These are phyloP conservation scores for Rauvolfia tetraphylla DNA, from an alignment of 257 asterid species.

Conservation along the genomic window DNA sequence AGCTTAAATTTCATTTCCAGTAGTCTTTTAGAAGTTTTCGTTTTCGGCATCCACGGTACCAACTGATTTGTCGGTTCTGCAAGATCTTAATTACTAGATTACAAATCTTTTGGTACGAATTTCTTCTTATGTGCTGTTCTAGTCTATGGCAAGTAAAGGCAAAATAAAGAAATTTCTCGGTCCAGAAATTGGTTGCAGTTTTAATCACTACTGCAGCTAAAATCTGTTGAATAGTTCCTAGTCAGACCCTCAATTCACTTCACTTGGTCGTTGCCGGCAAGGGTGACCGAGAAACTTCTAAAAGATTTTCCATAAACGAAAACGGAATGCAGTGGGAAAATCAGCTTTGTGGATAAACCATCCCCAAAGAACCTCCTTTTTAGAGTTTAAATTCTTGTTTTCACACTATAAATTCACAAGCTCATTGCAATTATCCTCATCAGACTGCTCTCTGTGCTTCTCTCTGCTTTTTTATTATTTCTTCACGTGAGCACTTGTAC, in stretches of 20 bases:
- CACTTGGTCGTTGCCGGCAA: conserved; percentile 7
- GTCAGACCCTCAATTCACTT: neutral
- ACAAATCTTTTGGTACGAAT: neutral
- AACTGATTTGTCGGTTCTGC: conserved; percentile 13
- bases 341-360: neutral
- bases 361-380: neutral
- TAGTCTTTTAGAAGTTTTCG: neutral
- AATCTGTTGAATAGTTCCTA: neutral
- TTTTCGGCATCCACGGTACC: neutral
- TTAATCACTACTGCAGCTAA: neutral
- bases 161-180: conserved; percentile 7
- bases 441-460: neutral
- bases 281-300: neutral
- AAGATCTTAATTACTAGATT: conserved; percentile 5
- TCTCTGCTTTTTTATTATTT: neutral
- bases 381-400: neutral
- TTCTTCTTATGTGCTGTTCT: neutral
- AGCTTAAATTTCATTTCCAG: neutral
- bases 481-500: conserved; percentile 10
- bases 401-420: conserved; percentile 6
- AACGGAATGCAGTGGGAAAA: neutral
- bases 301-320: neutral
- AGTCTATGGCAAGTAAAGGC: neutral
- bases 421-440: neutral
- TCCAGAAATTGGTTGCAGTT: neutral